Base-by-base conservation (phyloP, 306 rosid genomes). In the Biancaea sappan region DNA sequence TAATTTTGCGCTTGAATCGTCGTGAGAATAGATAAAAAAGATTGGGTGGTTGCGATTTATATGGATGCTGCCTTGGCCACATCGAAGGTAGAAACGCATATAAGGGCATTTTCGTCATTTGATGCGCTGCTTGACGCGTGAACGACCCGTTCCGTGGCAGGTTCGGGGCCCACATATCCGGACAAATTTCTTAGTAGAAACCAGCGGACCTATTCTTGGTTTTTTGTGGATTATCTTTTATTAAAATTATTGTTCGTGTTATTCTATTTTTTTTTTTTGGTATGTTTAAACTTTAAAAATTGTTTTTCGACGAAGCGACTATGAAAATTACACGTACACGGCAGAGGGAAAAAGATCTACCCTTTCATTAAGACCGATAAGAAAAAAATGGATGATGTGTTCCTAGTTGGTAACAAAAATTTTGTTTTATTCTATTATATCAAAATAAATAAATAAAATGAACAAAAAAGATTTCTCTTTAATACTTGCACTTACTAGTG, bases 121-220 rank as follows among this genome's bases (percentile, higher is more conserved):
- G 0, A 0, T 0, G 0, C 10, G 24, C 44, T 6, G 2, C 8
- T 72, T 81, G 88, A 83, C 88, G 88, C 87, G 87, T 81, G 43
- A 63, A 82, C 31, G 82, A 86, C 87, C 80, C 74, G 73, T 78
- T 82, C 79, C 0, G 4, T 1, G 4, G 19, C 43, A 56, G 56
- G 77, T 52, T 64, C 4, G 48, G 77, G 73, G 8, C 66, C 78
- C 73, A 48, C 22, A 35, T 4, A 2, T 38, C n/a, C 7, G 44
- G 66, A 60, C 66, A n/a, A 37, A 19, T 19, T 62, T 12, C 48
- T 60, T 12, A 4, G 46, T 8, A 9, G 28, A 34, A 32, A n/a
- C n/a, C n/a, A n/a, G n/a, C n/a, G n/a, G n/a, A n/a, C n/a, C n/a
- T n/a, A n/a, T n/a, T n/a, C n/a, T n/a, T n/a, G n/a, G n/a, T n/a